Percentiles rank a stretch among this genome's conserved stretches.
Evolutionary conservation across 495 filamentous ascomycete genomes (phyloP).

Genomic region (Schizothecium vesticola): DNA sequence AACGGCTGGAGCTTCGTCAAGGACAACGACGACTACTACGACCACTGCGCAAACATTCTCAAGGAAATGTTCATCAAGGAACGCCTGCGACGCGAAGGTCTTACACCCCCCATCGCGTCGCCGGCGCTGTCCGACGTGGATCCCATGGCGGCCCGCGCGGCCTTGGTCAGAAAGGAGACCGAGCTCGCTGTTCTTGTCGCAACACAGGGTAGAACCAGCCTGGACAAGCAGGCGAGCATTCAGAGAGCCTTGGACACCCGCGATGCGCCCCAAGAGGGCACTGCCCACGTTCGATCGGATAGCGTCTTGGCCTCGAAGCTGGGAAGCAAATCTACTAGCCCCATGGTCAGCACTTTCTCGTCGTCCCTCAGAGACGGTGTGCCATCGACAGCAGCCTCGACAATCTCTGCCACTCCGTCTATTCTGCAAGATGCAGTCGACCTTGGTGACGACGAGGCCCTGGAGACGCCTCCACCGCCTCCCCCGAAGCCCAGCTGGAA

Average conservation of each 20-base stretch:
- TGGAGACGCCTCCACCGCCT: conserved; percentile 58
- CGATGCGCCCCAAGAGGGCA: conserved; percentile 10
- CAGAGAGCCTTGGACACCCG: conserved; percentile 9
- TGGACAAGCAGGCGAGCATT: conserved; percentile 21
- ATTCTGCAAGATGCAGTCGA: conserved; percentile 17
- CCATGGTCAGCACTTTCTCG: conserved; percentile 30
- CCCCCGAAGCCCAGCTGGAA: conserved; percentile 96
- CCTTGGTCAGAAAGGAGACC: conserved; percentile 31
- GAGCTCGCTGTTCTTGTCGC: conserved; percentile 22
- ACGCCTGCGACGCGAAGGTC: conserved; percentile 46
- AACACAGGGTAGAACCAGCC: conserved; percentile 33
- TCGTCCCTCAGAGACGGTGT: conserved; percentile 31
- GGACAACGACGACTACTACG: conserved; percentile 98
- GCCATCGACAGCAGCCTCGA: conserved; percentile 39
- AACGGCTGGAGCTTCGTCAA: conserved; percentile 99
- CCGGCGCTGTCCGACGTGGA: conserved; percentile 42
- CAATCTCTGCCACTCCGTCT: conserved; percentile 39
- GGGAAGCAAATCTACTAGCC: conserved; percentile 31
- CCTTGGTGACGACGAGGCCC: conserved; percentile 17
- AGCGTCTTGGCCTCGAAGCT: conserved; percentile 25
- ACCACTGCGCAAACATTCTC: conserved; percentile 79
- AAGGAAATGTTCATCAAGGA: conserved; percentile 81
- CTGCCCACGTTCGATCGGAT: background rate
- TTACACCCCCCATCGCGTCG: conserved; percentile 40
- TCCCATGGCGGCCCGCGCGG: conserved; percentile 30